Percentiles rank a stretch among this genome's conserved stretches.
Evolutionary conservation across 2,329 filamentous ascomycete genomes (phyloP).

Genomic region (Pseudohalonectria lignicola): DNA sequence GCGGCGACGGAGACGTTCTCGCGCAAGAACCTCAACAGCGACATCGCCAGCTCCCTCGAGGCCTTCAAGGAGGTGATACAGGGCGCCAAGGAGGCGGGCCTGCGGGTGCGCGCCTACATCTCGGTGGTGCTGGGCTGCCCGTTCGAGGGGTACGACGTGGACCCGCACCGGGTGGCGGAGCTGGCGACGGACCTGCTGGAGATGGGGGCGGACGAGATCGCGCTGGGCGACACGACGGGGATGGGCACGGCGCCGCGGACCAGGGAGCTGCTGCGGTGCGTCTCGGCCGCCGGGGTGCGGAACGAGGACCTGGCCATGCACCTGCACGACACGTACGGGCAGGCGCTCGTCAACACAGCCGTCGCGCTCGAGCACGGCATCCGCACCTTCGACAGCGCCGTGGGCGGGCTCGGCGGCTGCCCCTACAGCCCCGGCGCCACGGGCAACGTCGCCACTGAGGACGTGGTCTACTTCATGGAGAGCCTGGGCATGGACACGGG

Average conservation of each 20-base stretch:
- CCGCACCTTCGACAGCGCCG: constrained; percentile 67
- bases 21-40: constrained; percentile 71
- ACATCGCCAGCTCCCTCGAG: constrained; percentile 60
- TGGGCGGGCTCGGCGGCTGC: constrained; percentile 73
- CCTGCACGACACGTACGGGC: constrained; percentile 83
- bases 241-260: constrained; percentile 75
- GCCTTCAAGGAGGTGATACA: constrained; percentile 61
- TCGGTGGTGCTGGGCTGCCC: constrained; percentile 74
- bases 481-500: constrained; percentile 66
- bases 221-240: constrained; percentile 81
- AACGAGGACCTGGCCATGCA: constrained; percentile 67
- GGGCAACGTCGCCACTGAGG: constrained; percentile 77
- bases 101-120: constrained; percentile 69
- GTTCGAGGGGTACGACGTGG: constrained; percentile 56
- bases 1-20: constrained; percentile 75
- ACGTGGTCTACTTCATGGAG: constrained; percentile 69
- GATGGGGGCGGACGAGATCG: constrained; percentile 85
- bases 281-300: constrained; percentile 56
- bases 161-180: constrained; percentile 52
- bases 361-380: constrained; percentile 69
- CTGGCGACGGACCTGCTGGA: constrained; percentile 62
- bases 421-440: constrained; percentile 79
- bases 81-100: constrained; percentile 53
- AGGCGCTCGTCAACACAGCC: constrained; percentile 73
- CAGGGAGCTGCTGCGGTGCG: constrained; percentile 49